Percentiles rank a stretch among this genome's conserved stretches.
phyloP scores from a whole-genome alignment of 2,329 filamentous ascomycete genomes.

The Thielaviopsis musarum region DNA sequence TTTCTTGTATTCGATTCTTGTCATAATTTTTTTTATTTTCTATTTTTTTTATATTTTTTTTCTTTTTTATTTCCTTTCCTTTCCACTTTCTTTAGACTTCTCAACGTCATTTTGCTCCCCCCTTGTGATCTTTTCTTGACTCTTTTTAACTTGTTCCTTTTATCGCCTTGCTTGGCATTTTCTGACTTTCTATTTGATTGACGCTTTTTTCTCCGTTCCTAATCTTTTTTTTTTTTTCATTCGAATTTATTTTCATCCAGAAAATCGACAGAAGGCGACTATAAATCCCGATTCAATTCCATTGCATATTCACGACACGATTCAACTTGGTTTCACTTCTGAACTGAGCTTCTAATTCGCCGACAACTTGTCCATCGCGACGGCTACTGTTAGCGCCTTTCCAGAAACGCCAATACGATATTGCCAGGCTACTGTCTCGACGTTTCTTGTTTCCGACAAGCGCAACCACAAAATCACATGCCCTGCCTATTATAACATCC shows the following conservation, averaged over 20 bases:
- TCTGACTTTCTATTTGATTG: not conserved
- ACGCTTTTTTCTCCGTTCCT: too few relatives aligned
- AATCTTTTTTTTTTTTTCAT: not conserved
- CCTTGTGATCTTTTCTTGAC: not conserved
- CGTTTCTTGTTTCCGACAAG: not conserved
- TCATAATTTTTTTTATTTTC: not conserved
- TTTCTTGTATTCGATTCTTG: not conserved
- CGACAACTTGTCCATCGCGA: not conserved
- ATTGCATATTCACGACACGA: not conserved
- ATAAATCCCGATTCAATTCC: not conserved
- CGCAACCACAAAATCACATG: not conserved
- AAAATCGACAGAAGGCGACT: not conserved
- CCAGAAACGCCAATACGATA: not conserved
- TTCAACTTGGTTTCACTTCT: not conserved
- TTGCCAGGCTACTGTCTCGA: too few relatives aligned
- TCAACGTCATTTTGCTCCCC: not conserved
- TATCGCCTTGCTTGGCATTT: not conserved
- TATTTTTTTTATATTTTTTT: not conserved
- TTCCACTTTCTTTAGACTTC: not conserved
- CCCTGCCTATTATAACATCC: not conserved
- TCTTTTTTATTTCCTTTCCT: not conserved
- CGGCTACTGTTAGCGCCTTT: not conserved
- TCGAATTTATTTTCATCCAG: not conserved
- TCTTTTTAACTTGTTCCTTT: not conserved
- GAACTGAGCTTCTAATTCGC: not conserved